Evolutionary conservation across 768 basidiomycete genomes (phyloP), one percentile per base, ranked within the genome.

Genomic region (Hydnomerulius pinastri): DNA sequence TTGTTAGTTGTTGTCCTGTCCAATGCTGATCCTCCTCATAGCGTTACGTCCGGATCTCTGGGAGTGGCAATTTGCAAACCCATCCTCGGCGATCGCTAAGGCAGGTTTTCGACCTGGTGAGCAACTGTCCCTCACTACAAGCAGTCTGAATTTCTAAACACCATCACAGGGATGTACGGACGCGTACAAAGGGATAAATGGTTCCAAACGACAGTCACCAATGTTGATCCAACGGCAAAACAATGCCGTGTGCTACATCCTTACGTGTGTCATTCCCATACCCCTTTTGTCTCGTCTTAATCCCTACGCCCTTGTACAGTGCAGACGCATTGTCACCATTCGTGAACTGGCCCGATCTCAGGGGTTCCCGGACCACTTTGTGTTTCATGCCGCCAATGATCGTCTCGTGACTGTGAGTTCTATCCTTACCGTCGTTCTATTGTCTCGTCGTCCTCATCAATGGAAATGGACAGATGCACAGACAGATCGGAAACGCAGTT

Each of bases 401-500:
- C 80, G 76, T 36, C 76, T 90, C 12, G 73, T 80, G 25, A 87
- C 82, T 2, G 87, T 89, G 51, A 52, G 85, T 71, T 6, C 37
- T 5, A 9, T 30, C 12, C 2, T 46, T 1, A n/a, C 25, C 8
- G 10, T 23, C 27, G 10, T 23, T 44, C 25, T 3, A 41, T 2
- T n/a, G 38, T 20, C 41, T 24, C 28, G 33, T 47, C 2, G 28
- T 32, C 53, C 50, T 6, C 51, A 46, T 37, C 46, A 12, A 37
- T n/a, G n/a, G n/a, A n/a, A n/a, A n/a, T n/a, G n/a, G 35, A 8
- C 54, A 91, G 87, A 86, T 90, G 75, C 87, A 89, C 57, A 75
- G 87, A 24, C 87, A 89, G 50, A 89, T 92, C 53, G 89, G 89
- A 12, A 91, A 91, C 59, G 87, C 89, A 0, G 86, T 91, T 3